Evolutionary conservation across 2,329 filamentous ascomycete genomes (phyloP).

Genomic region (Coniochaeta hoffmannii): DNA sequence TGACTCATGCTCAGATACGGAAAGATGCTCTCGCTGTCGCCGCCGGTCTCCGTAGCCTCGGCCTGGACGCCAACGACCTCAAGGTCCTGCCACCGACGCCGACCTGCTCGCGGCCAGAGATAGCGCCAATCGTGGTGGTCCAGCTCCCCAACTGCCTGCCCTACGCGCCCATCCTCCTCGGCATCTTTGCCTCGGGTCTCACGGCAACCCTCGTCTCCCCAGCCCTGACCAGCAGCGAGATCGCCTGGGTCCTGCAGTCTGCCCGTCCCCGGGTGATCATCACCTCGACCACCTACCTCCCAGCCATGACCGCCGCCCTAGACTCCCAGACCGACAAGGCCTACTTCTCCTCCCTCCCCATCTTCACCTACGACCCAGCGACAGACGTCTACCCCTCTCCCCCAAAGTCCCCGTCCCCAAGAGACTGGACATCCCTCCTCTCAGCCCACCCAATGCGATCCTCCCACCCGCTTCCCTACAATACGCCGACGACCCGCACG

Average conservation of each 20-base stretch:
- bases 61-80: conserved; percentile 25
- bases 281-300: conserved; percentile 23
- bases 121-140: conserved; percentile 32
- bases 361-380: conserved; percentile 45
- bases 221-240: conserved; percentile 28
- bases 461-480: conserved; percentile 30
- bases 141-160: conserved; percentile 33
- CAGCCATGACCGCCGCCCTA: conserved; percentile 26
- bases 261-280: conserved; percentile 29
- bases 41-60: conserved; percentile 25
- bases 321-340: conserved; percentile 22
- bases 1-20: conserved; percentile 25
- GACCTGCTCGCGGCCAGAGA: conserved; percentile 27
- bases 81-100: conserved; percentile 29
- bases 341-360: conserved; percentile 39
- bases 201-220: conserved; percentile 32
- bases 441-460: conserved; percentile 40
- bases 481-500: conserved; percentile 55
- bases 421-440: conserved; percentile 58
- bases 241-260: conserved; percentile 33
- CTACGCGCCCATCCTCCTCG: conserved; percentile 28
- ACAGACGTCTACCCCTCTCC: conserved; percentile 24
- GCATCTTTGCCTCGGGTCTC: conserved; percentile 29
- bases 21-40: conserved; percentile 28
- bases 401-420: conserved; percentile 5